A percentile compares a stretch with the other conserved stretches of the same genome.
phyloP scores from a whole-genome alignment of 208 protist species.

The Acanthamoeba royreba region DNA sequence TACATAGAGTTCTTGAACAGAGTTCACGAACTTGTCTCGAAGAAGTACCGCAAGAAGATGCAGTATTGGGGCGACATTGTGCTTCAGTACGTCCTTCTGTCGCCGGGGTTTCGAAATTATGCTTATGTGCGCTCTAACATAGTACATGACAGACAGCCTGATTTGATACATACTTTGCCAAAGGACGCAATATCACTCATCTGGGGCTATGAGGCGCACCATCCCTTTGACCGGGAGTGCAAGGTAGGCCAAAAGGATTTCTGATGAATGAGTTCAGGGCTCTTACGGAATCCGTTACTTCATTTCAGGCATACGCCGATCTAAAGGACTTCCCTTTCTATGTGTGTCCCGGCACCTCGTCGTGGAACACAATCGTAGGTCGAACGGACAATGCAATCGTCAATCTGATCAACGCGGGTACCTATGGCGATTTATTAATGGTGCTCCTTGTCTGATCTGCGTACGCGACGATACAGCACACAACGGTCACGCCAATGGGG shows the following conservation, averaged over 20 bases:
- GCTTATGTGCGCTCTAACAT: no score
- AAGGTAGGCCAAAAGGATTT: no score
- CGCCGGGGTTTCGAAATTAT: no score
- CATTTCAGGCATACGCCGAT: not conserved
- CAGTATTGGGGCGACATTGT: conserved; percentile 45
- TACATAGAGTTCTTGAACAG: conserved; percentile 20
- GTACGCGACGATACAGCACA: not conserved
- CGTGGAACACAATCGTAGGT: conserved; percentile 2
- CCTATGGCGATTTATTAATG: no score
- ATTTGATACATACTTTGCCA: not conserved
- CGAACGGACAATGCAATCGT: not conserved
- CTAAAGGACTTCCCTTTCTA: not conserved
- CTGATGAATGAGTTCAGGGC: no score
- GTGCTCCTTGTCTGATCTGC: not conserved
- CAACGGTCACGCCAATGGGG: not conserved
- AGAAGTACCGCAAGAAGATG: conserved; percentile 18
- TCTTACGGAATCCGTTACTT: no score
- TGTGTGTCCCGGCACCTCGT: conserved; percentile 32
- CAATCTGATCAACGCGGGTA: conserved; percentile 14
- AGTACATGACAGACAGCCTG: not conserved
- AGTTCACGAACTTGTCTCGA: not conserved
- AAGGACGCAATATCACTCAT: not conserved
- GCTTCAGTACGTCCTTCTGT: not conserved
- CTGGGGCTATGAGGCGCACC: not conserved
- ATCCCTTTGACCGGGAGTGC: not conserved